Evolutionary conservation across 495 filamentous ascomycete genomes (phyloP).

Genomic region (Aspergillus biplanus): DNA sequence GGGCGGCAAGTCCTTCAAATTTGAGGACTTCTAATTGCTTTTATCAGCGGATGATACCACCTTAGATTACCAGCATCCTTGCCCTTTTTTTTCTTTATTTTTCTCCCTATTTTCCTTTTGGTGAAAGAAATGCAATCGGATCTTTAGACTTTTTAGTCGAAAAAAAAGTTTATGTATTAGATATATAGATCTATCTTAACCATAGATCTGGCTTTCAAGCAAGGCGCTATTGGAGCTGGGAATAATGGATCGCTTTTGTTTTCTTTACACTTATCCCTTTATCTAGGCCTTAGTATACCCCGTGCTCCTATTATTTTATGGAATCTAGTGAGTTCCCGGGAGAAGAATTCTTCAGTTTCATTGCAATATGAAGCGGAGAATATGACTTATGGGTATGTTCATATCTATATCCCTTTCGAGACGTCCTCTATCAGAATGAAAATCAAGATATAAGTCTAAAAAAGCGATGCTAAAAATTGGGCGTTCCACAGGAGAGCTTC

Average conservation of each 20-base stretch:
- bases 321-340: too few relatives aligned
- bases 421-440: too few relatives aligned
- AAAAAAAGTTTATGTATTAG: constrained; percentile 21
- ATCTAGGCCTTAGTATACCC: neutral
- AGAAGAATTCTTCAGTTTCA: too few relatives aligned
- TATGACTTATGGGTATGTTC: too few relatives aligned
- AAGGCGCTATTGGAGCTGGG: constrained; percentile 37
- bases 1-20: constrained; percentile 76
- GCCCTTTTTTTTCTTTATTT: neutral
- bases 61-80: neutral
- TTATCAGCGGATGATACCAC: constrained; percentile 7
- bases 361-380: too few relatives aligned
- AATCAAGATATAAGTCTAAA: too few relatives aligned
- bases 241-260: constrained; percentile 17
- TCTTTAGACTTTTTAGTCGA: neutral
- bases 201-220: constrained; percentile 22
- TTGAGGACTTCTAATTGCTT: constrained; percentile 67
- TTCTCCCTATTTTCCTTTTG: neutral
- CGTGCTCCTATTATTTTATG: too few relatives aligned
- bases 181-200: constrained; percentile 25
- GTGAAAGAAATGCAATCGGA: neutral
- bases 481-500: too few relatives aligned
- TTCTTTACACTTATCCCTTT: neutral
- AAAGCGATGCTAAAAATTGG: too few relatives aligned
- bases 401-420: too few relatives aligned